Conservation (phyloP, 2,329 filamentous ascomycete species). For the Zelopaecilomyces penicillatus region DNA sequence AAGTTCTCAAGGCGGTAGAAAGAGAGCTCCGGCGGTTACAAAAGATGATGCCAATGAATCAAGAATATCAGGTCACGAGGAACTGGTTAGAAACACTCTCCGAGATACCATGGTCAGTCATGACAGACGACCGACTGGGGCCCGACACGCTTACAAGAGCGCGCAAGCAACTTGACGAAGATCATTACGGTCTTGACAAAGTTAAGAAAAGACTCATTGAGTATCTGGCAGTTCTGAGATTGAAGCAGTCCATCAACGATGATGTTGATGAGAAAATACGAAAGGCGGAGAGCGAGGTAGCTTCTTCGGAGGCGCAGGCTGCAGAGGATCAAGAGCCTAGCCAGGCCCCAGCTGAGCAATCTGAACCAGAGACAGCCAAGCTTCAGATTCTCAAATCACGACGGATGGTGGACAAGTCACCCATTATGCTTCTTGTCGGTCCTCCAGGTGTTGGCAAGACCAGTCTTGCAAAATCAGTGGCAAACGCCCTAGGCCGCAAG, state of each 20-base stretch:
- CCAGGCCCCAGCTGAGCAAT: constrained; percentile 13
- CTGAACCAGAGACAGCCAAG: constrained; percentile 45
- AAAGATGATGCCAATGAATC: constrained; percentile 94
- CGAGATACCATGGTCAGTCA: constrained; percentile 85
- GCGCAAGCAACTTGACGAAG: constrained; percentile 83
- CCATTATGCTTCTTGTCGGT: constrained; percentile 85
- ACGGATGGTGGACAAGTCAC: constrained; percentile 87
- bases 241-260: constrained; percentile 86
- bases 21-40: constrained; percentile 79
- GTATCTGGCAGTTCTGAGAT: constrained; percentile 88
- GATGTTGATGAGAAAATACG: constrained; percentile 73
- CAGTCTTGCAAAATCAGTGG: constrained; percentile 85
- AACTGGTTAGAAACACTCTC: constrained; percentile 90
- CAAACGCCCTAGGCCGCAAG: constrained; percentile 83
- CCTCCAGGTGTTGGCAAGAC: constrained; percentile 96
- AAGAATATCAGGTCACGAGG: constrained; percentile 87
- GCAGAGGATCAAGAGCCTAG: constrained; percentile 40
- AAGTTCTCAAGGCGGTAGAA: constrained; percentile 84
- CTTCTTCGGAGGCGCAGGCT: constrained; percentile 17
- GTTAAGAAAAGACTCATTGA: constrained; percentile 95
- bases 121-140: constrained; percentile 79
- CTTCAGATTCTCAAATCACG: constrained; percentile 70
- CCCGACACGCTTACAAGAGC: constrained; percentile 70
- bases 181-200: constrained; percentile 93
- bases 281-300: constrained; percentile 54